Base-by-base conservation (phyloP, 106 monocot species). In the Triglochin maritima region DNA sequence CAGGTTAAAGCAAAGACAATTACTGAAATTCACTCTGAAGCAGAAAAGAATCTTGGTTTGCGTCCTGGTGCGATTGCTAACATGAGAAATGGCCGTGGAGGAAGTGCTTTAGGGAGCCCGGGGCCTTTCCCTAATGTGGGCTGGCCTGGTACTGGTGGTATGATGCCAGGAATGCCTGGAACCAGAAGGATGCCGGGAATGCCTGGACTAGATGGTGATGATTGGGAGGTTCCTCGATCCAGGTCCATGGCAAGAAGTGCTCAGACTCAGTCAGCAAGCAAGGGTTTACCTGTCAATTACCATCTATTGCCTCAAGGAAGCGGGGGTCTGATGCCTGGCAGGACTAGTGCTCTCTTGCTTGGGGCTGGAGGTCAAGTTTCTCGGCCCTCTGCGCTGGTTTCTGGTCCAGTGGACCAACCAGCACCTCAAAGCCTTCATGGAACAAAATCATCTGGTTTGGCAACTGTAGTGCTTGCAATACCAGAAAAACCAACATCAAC, bases 121-220 rank as follows among this genome's bases (percentile, higher is more conserved):
- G 79, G 73, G 7, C 47, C 69, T 15, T 76, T 84, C 52, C 79
- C 88, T 8, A 29, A 29, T 29, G 54, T 82, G 7, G 81, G 71
- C 65, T 57, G 87, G 16, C 90, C 81, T 55, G 95, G 95, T 44
- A 59, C 67, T 55, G 88, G 84, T 9, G 94, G 94, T 8, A 90
- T 85, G 90, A 91, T 91, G 96, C 91, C 96, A 4, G 91, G 96
- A 50, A 91, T 91, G 96, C 96, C 96, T 11, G 88, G 88, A 12
- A 46, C 60, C 49, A 78, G 86, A 53, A 98, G 76, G 76, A 98
- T 98, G 96, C 91, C 96, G n/a, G 96, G 96, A 49, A 88, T 86
- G 85, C 96, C 91, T 9, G 78, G 78, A 11, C 56, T 84, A 15
- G 96, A 88, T 59, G 59, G 57, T 65, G 96, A 85, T 17, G 72